These are phyloP conservation scores for Hemerocallis citrina DNA, from an alignment of 106 monocot species.

Conservation along the genomic window DNA sequence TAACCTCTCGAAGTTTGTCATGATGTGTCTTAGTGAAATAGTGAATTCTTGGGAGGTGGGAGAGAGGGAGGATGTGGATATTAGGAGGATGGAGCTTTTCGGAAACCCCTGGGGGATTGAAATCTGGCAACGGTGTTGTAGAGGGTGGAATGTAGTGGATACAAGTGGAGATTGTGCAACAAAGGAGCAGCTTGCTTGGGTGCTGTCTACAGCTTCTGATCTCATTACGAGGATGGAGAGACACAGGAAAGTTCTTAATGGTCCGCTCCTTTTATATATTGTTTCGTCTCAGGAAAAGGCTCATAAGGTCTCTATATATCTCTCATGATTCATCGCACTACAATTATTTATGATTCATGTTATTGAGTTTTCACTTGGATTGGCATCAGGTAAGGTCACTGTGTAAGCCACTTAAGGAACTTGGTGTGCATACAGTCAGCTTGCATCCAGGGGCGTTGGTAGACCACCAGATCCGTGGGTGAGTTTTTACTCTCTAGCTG, in stretches of 20 bases:
- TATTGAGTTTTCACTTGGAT: neutral
- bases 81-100: constrained; percentile 8
- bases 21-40: constrained; percentile 66
- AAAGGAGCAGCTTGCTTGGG: constrained; percentile 76
- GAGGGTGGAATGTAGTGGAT: constrained; percentile 44
- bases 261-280: constrained; percentile 68
- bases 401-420: constrained; percentile 73
- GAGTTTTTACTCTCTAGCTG: neutral
- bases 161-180: constrained; percentile 29
- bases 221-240: constrained; percentile 67
- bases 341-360: too few species aligned
- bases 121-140: constrained; percentile 42
- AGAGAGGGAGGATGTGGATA: constrained; percentile 1
- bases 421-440: constrained; percentile 89
- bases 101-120: constrained; percentile 63
- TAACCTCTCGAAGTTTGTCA: constrained; percentile 58
- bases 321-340: too few species aligned
- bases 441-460: constrained; percentile 69
- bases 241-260: constrained; percentile 30
- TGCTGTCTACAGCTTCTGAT: constrained; percentile 60
- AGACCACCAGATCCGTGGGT: constrained; percentile 78
- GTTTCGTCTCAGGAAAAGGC: constrained; percentile 73
- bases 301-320: constrained; percentile 57
- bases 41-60: constrained; percentile 36
- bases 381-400: constrained; percentile 53